A percentile compares a stretch with the other conserved stretches of the same genome.
These are phyloP conservation scores for Solanum appendiculatum DNA, from an alignment of 257 asterid species.

Conservation along the genomic window DNA sequence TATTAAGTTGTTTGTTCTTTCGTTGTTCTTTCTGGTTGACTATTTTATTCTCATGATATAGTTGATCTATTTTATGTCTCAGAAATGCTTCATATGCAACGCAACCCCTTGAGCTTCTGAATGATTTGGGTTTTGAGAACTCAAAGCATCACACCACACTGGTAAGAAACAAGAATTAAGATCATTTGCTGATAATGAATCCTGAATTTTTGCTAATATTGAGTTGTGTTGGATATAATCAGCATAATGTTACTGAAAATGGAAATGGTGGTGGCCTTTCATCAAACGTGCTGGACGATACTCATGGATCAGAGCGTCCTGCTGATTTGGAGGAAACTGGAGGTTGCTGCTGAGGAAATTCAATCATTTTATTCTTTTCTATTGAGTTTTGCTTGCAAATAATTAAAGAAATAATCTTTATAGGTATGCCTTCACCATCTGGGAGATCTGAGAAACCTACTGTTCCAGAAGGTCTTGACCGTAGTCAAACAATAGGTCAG, in stretches of 20 bases:
- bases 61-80: constrained; percentile 17
- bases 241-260: constrained; percentile 33
- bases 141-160: constrained; percentile 36
- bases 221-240: constrained; percentile 20
- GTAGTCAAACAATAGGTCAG: constrained; percentile 91
- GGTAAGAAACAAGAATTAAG: constrained; percentile 48
- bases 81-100: constrained; percentile 97
- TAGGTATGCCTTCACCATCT: constrained; percentile 87
- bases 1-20: background rate
- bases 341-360: constrained; percentile 39
- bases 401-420: background rate
- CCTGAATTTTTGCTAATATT: constrained; percentile 18
- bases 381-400: background rate
- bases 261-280: constrained; percentile 23
- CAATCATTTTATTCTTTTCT: background rate
- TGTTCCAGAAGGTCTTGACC: constrained; percentile 52
- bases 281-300: constrained; percentile 22
- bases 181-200: constrained; percentile 20
- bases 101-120: constrained; percentile 98
- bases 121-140: constrained; percentile 67
- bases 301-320: constrained; percentile 35
- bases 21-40: background rate
- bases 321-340: constrained; percentile 68
- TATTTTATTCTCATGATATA: constrained; percentile 6
- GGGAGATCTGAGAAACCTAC: constrained; percentile 42